Conservation (phyloP, 805 yeast species). For the Yamadazyma phyllophila region DNA sequence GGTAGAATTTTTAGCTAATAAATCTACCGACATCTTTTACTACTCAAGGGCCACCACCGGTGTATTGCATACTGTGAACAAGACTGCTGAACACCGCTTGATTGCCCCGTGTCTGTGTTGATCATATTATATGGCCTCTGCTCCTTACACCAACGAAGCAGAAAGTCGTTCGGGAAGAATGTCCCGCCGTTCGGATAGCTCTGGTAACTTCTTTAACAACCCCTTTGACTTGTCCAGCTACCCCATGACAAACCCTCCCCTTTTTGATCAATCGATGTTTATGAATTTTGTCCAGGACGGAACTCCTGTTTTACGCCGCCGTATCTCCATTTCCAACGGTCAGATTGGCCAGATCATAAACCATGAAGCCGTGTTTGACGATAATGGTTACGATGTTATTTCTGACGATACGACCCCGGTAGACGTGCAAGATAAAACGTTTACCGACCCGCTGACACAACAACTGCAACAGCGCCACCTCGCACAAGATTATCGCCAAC, state of each 20-base stretch:
- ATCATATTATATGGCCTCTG: background rate
- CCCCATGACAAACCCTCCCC: conserved; percentile 48
- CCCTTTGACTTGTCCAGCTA: conserved; percentile 40
- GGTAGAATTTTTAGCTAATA: background rate
- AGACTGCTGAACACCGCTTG: too few species aligned
- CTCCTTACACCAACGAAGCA: background rate
- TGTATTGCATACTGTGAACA: too few species aligned
- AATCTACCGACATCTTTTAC: background rate
- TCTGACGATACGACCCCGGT: conserved; percentile 11
- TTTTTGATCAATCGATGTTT: conserved; percentile 43
- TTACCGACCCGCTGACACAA: background rate
- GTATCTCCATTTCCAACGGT: conserved; percentile 81
- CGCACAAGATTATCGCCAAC: background rate
- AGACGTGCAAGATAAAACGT: background rate
- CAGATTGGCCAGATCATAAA: conserved; percentile 73
- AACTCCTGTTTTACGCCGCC: conserved; percentile 47
- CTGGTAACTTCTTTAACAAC: conserved; percentile 19
- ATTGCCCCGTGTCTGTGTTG: background rate
- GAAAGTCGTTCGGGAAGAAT: background rate
- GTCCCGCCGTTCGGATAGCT: conserved; percentile 4
- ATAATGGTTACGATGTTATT: conserved; percentile 18
- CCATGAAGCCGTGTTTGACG: conserved; percentile 39
- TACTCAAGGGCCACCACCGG: too few species aligned
- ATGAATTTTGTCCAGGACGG: conserved; percentile 31
- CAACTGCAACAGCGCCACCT: conserved; percentile 1